Evolutionary conservation across 129 eudicot species (phyloP), one percentile per base, ranked within the genome.

Genomic region (Flaveria linearis): DNA sequence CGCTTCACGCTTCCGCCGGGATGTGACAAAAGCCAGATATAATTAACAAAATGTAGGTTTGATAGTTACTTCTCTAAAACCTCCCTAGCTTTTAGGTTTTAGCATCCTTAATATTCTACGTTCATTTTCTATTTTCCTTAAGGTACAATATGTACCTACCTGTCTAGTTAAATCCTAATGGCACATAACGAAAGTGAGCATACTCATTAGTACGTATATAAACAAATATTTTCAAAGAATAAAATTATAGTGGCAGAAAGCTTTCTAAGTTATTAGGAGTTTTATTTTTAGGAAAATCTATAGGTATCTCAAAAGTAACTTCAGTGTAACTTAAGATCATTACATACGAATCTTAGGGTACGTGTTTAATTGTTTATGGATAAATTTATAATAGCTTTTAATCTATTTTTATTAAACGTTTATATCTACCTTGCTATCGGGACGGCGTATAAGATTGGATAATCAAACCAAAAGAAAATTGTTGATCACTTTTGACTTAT

Each of bases 61-160:
- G 81, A 76, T 76, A 22, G 81, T 76, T 66, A 67, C 74, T 53
- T 52, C 65, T 67, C 60, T n/a, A 56, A 72, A 53, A 72, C 68
- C 64, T 52, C 75, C 75, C 70, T 73, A 36, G 36, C 41, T 5
- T 36, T 60, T n/a, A 60, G 78, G 12, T 56, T 74, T 60, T 42
- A 74, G 69, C 53, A 56, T 57, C 78, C 9, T 43, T 10, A 8
- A 10, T 36, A 43, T 43, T 10, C 60, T 53, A 53, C 61, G 25
- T 53, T 53, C 12, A 53, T 16, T 51, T 51, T 20, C 52, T 57
- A 13, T 8, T 17, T 56, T 56, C 63, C 12, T 56, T 50, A 16
- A 70, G 62, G 76, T 71, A 30, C 55, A 55, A 30, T 18, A 25
- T 55, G 56, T 57, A 53, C 49, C 11, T 12, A 13, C 58, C 30